A percentile compares a stretch with the other conserved stretches of the same genome.
Evolutionary conservation across 2,329 filamentous ascomycete genomes (phyloP).

Genomic region (Colletotrichum siamense): DNA sequence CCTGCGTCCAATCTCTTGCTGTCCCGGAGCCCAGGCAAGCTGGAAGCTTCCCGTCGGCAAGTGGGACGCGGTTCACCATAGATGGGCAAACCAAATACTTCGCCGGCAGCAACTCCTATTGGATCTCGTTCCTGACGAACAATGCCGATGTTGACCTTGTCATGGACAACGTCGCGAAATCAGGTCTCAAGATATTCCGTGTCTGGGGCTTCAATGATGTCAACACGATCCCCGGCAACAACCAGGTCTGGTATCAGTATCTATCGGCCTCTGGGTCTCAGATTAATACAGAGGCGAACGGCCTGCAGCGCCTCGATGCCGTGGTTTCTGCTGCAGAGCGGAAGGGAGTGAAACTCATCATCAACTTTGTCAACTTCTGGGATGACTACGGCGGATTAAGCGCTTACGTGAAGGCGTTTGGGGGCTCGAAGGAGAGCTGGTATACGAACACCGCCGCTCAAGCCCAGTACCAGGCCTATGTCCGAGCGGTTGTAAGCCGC

Average conservation of each 20-base stretch:
- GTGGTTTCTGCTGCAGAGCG: constrained; percentile 65
- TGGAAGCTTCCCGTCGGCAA: background rate
- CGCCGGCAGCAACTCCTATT: constrained; percentile 62
- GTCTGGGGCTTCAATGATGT: constrained; percentile 69
- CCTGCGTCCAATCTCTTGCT: background rate
- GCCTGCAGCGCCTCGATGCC: constrained; percentile 66
- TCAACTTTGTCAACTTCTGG: constrained; percentile 72
- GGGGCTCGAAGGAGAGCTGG: constrained; percentile 58
- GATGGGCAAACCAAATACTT: constrained; percentile 52
- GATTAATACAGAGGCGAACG: constrained; percentile 68
- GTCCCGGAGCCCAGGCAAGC: background rate
- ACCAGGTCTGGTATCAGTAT: constrained; percentile 50
- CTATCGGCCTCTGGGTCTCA: constrained; percentile 53
- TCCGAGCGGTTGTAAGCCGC: constrained; percentile 52
- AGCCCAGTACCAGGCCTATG: constrained; percentile 59
- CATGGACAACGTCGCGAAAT: constrained; percentile 48
- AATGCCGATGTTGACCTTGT: constrained; percentile 58
- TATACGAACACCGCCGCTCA: constrained; percentile 61
- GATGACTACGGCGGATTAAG: constrained; percentile 69
- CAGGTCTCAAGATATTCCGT: constrained; percentile 62
- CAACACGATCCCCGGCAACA: constrained; percentile 36
- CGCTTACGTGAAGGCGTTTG: constrained; percentile 64
- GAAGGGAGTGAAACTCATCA: constrained; percentile 66
- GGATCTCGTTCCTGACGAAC: constrained; percentile 56
- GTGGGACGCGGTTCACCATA: constrained; percentile 39